These are phyloP conservation scores for Verticillium nonalfalfae DNA, from an alignment of 2,329 filamentous ascomycete species.

Conservation along the genomic window DNA sequence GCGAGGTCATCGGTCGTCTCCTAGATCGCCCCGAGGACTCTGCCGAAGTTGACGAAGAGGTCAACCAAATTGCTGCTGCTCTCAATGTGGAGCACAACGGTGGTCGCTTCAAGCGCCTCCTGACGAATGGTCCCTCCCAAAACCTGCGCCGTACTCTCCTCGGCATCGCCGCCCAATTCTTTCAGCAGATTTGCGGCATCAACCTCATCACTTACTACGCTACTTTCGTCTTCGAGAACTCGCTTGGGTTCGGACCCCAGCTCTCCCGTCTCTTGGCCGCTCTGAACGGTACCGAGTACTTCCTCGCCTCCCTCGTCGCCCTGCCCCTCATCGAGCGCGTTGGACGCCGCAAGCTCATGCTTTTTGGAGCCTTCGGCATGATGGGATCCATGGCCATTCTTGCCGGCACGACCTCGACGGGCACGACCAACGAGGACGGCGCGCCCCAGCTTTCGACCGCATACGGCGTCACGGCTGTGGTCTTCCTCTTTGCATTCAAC, in stretches of 20 bases:
- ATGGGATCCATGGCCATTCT: constrained; percentile 54
- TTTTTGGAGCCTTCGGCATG: constrained; percentile 57
- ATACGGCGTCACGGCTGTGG: constrained; percentile 23
- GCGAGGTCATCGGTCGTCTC: constrained; percentile 16
- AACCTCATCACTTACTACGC: constrained; percentile 30
- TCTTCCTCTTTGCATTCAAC: constrained; percentile 57
- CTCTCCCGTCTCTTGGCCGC: constrained; percentile 49
- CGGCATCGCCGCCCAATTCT: constrained; percentile 17
- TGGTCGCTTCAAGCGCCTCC: constrained; percentile 13
- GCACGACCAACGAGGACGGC: constrained; percentile 19
- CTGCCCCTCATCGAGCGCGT: constrained; percentile 39
- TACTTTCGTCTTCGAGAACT: constrained; percentile 27
- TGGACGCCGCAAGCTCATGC: constrained; percentile 55
- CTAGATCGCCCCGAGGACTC: constrained; percentile 17
- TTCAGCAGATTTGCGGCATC: constrained; percentile 18
- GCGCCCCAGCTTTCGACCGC: constrained; percentile 17
- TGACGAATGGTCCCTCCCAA: constrained; percentile 58
- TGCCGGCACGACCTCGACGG: constrained; percentile 21
- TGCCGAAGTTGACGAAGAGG: constrained; percentile 14
- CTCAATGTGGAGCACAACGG: constrained; percentile 17
- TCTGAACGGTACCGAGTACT: constrained; percentile 39
- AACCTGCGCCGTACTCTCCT: constrained; percentile 56
- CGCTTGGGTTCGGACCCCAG: constrained; percentile 35
- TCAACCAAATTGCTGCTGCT: constrained; percentile 14
- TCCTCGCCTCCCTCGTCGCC: constrained; percentile 29